Percentiles rank a stretch among this genome's conserved stretches.
Evolutionary conservation across 306 rosid species (phyloP).

Genomic region (Vigna radiata): DNA sequence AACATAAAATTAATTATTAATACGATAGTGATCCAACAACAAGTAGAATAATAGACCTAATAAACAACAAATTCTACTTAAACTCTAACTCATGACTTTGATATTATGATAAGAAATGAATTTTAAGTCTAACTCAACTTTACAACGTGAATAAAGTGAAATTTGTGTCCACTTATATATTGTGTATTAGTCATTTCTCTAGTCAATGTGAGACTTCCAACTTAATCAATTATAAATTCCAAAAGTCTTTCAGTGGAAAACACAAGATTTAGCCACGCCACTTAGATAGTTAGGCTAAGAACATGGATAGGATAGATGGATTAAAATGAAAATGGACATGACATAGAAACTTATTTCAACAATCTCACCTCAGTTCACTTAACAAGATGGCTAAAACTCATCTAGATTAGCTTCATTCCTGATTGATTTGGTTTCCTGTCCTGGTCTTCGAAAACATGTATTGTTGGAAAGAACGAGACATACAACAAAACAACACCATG

Average conservation of each 20-base stretch:
- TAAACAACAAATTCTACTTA: no score
- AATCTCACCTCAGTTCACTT: background rate
- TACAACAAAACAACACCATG: background rate
- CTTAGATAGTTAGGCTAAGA: constrained; percentile 8
- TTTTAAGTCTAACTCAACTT: no score
- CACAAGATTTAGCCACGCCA: background rate
- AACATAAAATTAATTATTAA: no score
- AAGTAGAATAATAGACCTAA: no score
- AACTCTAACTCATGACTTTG: no score
- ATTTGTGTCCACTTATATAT: no score
- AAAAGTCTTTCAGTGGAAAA: background rate
- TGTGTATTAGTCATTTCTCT: no score
- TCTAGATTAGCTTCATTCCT: constrained; percentile 22
- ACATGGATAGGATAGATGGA: background rate
- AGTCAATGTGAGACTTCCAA: no score
- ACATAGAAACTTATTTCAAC: background rate
- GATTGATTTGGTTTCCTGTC: background rate
- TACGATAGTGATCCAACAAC: no score
- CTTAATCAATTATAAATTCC: background rate
- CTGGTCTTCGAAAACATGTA: background rate
- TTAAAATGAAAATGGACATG: constrained; percentile 9
- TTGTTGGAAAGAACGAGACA: background rate
- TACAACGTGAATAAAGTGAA: no score
- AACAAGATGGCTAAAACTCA: constrained; percentile 20
- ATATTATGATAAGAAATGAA: no score